Evolutionary conservation across 1,139 yeast species (phyloP), one percentile per base, ranked within the genome.

Genomic region (Lodderomyces beijingensis): DNA sequence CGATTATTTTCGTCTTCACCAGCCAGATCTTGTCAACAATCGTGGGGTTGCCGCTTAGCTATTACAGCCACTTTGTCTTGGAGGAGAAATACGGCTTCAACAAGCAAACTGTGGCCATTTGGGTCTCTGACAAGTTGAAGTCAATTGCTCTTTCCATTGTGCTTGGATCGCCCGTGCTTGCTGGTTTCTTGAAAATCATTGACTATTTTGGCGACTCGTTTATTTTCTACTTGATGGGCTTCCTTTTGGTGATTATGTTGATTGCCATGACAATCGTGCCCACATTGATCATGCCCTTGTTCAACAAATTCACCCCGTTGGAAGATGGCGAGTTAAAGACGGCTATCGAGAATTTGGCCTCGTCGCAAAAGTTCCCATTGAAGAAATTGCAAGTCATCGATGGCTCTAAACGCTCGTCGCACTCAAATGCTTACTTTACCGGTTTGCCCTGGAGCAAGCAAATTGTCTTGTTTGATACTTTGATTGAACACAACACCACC

Each of bases 381-480:
- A 74, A 80, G 38, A 80, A 87, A 51, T 67, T 91, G 39, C 85
- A 75, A 50, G 96, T 89, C 32, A 77, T 89, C 53, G 98, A 91
- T 55, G 97, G 97, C 10, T 89, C 97, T 31, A 86, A 83, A 57
- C 82, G 97, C 62, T 86, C 96, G 1, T 78, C 95, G 10, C 98
- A 91, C 59, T 89, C 97, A 5, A 91, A 91, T 53, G 98, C 98
- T 28, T 91, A 86, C 58, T 91, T 91, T 55, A 78, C 85, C 45
- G 98, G 98, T 4, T 70, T 91, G 49, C 98, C 98, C 28, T 89
- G 96, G 93, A 80, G 88, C 37, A 91, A 91, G 61, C 91, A 89
- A 57, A 91, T 91, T 60, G 97, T 91, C 31, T 72, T 91, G 34
- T 91, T 70, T 55, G 98, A 91, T 50, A 91, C 97, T 6, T 73